Conservation (phyloP, 768 basidiomycete genomes). For the Lentinula detonsa region DNA sequence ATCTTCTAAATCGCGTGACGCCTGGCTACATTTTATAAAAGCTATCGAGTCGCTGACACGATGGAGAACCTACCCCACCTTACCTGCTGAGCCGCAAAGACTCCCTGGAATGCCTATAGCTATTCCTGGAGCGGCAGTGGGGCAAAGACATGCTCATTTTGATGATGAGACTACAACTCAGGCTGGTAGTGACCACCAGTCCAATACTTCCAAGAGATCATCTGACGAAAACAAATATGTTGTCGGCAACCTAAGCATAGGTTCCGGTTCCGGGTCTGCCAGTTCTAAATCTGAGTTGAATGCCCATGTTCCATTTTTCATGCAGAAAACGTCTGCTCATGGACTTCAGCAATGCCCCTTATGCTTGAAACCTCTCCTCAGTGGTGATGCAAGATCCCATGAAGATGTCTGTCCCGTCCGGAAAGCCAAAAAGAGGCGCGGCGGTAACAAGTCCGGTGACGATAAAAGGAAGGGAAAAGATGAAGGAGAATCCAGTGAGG, state of each 20-base stretch:
- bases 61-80: background rate
- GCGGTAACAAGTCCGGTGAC: background rate
- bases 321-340: background rate
- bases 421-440: no score
- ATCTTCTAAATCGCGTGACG: no score
- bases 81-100: background rate
- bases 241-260: background rate
- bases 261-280: background rate
- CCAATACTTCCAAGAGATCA: background rate
- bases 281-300: background rate
- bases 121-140: background rate
- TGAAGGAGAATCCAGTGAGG: background rate
- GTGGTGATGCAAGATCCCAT: background rate
- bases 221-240: background rate
- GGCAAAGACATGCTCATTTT: background rate
- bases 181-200: background rate
- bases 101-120: background rate
- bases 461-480: background rate
- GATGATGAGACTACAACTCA: no score
- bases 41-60: no score
- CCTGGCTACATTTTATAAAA: no score
- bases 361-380: background rate
- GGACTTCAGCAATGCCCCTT: background rate
- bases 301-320: background rate
- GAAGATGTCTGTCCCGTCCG: background rate